These are phyloP conservation scores for Lactuca saligna DNA, from an alignment of 129 eudicot genomes.

Conservation along the genomic window DNA sequence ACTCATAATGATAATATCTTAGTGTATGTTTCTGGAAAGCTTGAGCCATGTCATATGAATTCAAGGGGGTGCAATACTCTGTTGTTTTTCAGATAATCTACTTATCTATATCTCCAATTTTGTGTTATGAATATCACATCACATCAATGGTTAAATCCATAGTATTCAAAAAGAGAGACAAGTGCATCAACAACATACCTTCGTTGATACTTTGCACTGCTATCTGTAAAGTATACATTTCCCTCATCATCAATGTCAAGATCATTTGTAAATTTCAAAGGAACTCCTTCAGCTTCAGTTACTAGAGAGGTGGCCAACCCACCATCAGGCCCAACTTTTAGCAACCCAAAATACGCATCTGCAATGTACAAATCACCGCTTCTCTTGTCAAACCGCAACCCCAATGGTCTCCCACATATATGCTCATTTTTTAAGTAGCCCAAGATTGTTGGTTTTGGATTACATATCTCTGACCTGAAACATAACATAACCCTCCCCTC, in stretches of 20 bases:
- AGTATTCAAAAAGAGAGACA: not conserved
- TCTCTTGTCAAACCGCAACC: conserved; percentile 76
- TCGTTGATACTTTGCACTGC: conserved; percentile 78
- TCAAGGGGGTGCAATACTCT: no score
- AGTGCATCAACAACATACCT: conserved; percentile 45
- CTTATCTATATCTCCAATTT: no score
- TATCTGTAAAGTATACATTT: conserved; percentile 84
- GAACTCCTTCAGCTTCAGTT: conserved; percentile 85
- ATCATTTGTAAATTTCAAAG: conserved; percentile 80
- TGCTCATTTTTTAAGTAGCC: conserved; percentile 80
- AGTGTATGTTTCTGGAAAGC: no score
- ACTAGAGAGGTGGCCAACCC: conserved; percentile 75
- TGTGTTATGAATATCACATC: no score
- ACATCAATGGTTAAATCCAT: no score
- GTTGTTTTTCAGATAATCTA: no score
- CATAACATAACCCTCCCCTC: conserved; percentile 14
- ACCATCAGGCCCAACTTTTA: conserved; percentile 96
- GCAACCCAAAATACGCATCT: conserved; percentile 88
- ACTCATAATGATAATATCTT: no score
- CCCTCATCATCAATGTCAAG: conserved; percentile 89
- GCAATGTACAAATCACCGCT: conserved; percentile 93
- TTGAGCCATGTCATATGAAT: no score
- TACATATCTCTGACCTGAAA: conserved; percentile 77
- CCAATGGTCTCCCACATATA: conserved; percentile 95
- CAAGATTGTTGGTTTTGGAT: conserved; percentile 63